These are phyloP conservation scores for Ceratocystis cacaofunesta DNA, from an alignment of 2,329 filamentous ascomycete species.

Conservation along the genomic window DNA sequence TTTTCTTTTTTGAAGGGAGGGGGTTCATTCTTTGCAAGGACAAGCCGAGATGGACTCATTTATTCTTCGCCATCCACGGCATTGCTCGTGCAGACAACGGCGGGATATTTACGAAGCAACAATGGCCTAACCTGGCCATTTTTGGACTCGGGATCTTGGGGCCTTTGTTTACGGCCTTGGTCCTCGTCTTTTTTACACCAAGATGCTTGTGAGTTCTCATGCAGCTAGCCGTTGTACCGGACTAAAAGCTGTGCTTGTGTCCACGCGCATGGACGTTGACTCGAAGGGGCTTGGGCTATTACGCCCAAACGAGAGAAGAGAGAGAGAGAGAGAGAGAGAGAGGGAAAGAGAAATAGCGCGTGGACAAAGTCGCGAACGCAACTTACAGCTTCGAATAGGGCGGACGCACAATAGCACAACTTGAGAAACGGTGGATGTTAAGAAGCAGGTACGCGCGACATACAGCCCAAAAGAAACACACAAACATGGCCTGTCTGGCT, in stretches of 20 bases:
- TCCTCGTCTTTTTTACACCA: background rate
- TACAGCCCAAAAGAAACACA: background rate
- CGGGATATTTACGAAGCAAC: background rate
- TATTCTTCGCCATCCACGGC: too few relatives aligned
- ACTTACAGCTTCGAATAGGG: background rate
- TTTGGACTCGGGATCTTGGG: background rate
- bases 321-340: background rate
- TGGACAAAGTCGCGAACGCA: too few relatives aligned
- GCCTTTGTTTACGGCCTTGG: background rate
- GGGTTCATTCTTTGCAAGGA: background rate
- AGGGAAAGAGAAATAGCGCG: background rate
- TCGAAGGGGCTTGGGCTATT: background rate
- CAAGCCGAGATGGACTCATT: background rate
- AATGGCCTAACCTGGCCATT: background rate
- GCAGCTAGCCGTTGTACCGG: background rate
- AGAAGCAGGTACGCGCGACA: slow-evolving; percentile 7
- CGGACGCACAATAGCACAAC: background rate
- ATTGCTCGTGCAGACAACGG: background rate
- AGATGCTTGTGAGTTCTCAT: background rate
- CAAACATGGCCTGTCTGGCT: too few relatives aligned
- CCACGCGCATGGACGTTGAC: background rate
- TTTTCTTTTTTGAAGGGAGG: too few relatives aligned
- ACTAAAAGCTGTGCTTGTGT: background rate
- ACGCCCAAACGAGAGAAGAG: background rate
- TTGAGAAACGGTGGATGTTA: background rate